Conservation (phyloP, 352 stramenopile species). For the Globisporangium nagaii region DNA sequence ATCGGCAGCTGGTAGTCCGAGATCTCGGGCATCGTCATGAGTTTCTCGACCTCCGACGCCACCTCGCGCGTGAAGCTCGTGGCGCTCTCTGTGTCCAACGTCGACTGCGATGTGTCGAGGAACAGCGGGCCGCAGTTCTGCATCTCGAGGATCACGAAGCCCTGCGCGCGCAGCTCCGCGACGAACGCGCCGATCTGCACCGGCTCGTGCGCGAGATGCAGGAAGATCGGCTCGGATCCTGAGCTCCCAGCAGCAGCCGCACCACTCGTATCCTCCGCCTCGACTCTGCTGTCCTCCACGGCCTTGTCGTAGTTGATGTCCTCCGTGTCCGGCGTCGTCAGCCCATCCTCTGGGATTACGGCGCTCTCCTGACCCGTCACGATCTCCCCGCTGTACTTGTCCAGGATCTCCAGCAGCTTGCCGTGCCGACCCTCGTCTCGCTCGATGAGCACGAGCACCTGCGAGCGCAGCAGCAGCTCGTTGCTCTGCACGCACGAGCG, state of each 20-base stretch:
- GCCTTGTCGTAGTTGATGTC: conserved; percentile 16
- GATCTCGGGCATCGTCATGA: conserved; percentile 26
- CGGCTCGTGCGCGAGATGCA: conserved; percentile 54
- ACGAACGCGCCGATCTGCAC: conserved; percentile 37
- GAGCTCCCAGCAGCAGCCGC: not conserved
- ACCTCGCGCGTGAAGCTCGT: conserved; percentile 53
- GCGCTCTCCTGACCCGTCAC: conserved; percentile 25
- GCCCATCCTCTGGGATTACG: conserved; percentile 20
- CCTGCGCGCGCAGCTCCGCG: conserved; percentile 20
- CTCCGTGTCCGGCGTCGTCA: conserved; percentile 18
- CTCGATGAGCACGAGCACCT: conserved; percentile 43
- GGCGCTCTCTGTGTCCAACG: conserved; percentile 45
- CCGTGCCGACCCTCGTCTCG: conserved; percentile 12
- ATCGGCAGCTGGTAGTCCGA: conserved; percentile 13
- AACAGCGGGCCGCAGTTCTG: conserved; percentile 59
- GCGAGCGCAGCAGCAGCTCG: conserved; percentile 55
- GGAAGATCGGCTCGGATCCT: conserved; percentile 15
- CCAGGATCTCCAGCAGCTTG: conserved; percentile 23
- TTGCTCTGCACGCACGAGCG: conserved; percentile 57
- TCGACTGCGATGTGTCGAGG: conserved; percentile 57
- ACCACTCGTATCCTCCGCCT: not conserved
- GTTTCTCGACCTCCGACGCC: conserved; percentile 41
- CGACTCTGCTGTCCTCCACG: conserved; percentile 1
- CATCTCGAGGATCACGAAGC: conserved; percentile 43
- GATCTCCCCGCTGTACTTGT: conserved; percentile 31